Evolutionary conservation across 345 rosid genomes (phyloP).

Genomic region (Sisymbrium irio): DNA sequence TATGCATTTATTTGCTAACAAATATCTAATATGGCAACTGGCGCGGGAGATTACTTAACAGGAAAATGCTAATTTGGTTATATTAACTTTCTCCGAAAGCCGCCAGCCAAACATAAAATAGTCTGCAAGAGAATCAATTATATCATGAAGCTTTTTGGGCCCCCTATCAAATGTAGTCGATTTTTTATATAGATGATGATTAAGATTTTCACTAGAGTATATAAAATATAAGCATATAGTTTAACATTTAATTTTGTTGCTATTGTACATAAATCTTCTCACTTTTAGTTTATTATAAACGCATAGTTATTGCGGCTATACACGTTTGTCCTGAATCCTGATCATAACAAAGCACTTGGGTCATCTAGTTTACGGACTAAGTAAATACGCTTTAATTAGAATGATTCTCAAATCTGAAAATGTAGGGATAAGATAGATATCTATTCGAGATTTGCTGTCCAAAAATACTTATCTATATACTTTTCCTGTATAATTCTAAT

Average conservation of each 20-base stretch:
- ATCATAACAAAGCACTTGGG: slow-evolving; percentile 11
- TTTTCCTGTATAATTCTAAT: not conserved
- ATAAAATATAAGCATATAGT: not conserved
- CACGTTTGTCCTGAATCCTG: slow-evolving; percentile 12
- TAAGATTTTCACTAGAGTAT: slow-evolving; percentile 18
- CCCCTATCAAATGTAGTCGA: not conserved
- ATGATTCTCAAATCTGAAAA: slow-evolving; percentile 28
- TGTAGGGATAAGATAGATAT: slow-evolving; percentile 13
- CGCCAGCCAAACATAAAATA: not conserved
- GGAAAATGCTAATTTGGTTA: not conserved
- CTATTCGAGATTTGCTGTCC: slow-evolving; percentile 23
- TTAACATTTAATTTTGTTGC: not conserved
- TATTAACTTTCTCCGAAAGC: slow-evolving; percentile 2
- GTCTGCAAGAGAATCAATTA: not conserved
- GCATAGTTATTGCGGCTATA: too few species aligned
- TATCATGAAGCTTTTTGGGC: not conserved
- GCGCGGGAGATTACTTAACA: not conserved
- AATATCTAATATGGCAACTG: not conserved
- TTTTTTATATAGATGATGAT: slow-evolving; percentile 1
- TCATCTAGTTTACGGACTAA: slow-evolving; percentile 19
- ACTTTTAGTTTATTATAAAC: not conserved
- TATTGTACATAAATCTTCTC: not conserved
- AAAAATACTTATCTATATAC: not conserved
- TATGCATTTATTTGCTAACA: not conserved
- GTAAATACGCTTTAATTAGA: slow-evolving; percentile 4